phyloP scores from a whole-genome alignment of 2,329 filamentous ascomycete species.

The Ophiosphaerella herpotricha region DNA sequence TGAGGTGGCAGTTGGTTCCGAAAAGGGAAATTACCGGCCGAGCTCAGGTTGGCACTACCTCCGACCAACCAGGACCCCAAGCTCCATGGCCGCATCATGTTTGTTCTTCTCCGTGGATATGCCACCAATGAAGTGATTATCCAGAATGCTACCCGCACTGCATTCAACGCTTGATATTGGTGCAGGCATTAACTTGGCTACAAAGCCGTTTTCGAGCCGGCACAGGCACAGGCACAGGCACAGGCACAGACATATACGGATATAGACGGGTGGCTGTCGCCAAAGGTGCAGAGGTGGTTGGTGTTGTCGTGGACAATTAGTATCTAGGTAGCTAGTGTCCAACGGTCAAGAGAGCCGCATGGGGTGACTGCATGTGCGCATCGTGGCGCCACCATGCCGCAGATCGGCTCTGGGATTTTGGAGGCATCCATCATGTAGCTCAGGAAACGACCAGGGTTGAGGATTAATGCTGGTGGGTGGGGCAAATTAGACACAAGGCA shows the following conservation, averaged over 20 bases:
- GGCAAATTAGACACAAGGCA: not conserved
- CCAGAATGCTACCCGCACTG: constrained; percentile 12
- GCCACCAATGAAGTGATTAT: constrained; percentile 21
- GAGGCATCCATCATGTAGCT: constrained; percentile 11
- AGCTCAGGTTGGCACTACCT: constrained; percentile 18
- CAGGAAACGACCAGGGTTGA: not conserved
- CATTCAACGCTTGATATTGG: constrained; percentile 18
- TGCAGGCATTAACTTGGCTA: constrained; percentile 8
- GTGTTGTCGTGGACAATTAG: not conserved
- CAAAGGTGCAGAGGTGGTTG: not conserved
- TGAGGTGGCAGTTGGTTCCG: constrained; percentile 15
- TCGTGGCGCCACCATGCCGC: constrained; percentile 30
- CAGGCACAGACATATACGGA: not conserved
- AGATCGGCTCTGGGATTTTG: constrained; percentile 26
- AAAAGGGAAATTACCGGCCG: constrained; percentile 27
- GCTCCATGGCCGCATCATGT: not conserved
- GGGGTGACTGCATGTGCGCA: constrained; percentile 33
- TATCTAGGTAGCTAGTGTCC: not conserved
- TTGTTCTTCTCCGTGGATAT: constrained; percentile 3
- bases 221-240: not conserved
- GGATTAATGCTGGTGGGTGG: not conserved
- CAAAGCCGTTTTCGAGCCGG: constrained; percentile 1
- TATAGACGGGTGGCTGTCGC: no score
- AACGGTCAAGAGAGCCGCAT: constrained; percentile 31
- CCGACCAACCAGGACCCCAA: constrained; percentile 18